A percentile compares a stretch with the other conserved stretches of the same genome.
These are phyloP conservation scores for Coemansia sp. DNA, from an alignment of 192 early-diverging fungal genomes.

Conservation along the genomic window DNA sequence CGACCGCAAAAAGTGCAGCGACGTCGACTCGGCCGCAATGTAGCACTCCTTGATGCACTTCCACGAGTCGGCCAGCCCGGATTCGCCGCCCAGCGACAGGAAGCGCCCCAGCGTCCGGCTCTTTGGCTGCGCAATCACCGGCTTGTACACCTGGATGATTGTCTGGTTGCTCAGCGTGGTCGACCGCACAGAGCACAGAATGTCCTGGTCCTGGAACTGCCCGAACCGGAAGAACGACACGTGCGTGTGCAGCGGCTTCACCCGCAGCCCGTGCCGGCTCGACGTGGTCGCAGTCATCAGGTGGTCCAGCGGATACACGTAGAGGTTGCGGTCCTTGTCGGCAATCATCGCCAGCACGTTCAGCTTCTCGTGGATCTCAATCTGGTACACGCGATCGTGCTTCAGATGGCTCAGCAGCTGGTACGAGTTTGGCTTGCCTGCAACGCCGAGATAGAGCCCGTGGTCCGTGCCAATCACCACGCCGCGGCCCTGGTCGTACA, in stretches of 20 bases:
- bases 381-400: slow-evolving; percentile 79
- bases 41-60: slow-evolving; percentile 82
- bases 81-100: slow-evolving; percentile 37
- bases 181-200: slow-evolving; percentile 71
- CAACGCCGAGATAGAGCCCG: slow-evolving; percentile 77
- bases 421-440: slow-evolving; percentile 53
- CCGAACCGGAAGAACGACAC: slow-evolving; percentile 77
- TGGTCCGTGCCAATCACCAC: slow-evolving; percentile 83
- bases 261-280: slow-evolving; percentile 17
- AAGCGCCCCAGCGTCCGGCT: slow-evolving; percentile 50
- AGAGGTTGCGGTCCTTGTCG: slow-evolving; percentile 63
- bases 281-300: slow-evolving; percentile 45
- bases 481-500: slow-evolving; percentile 58
- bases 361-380: slow-evolving; percentile 82
- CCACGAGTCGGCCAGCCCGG: slow-evolving; percentile 44
- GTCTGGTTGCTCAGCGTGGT: slow-evolving; percentile 67
- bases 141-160: slow-evolving; percentile 76
- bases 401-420: slow-evolving; percentile 57
- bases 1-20: slow-evolving; percentile 81
- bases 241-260: slow-evolving; percentile 58
- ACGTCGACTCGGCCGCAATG: slow-evolving; percentile 85
- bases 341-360: slow-evolving; percentile 79
- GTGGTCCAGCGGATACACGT: slow-evolving; percentile 56
- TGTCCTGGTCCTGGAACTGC: slow-evolving; percentile 55
- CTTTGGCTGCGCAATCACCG: slow-evolving; percentile 55